phyloP scores from a whole-genome alignment of 306 rosid species.

The Dicorynia guianensis region DNA sequence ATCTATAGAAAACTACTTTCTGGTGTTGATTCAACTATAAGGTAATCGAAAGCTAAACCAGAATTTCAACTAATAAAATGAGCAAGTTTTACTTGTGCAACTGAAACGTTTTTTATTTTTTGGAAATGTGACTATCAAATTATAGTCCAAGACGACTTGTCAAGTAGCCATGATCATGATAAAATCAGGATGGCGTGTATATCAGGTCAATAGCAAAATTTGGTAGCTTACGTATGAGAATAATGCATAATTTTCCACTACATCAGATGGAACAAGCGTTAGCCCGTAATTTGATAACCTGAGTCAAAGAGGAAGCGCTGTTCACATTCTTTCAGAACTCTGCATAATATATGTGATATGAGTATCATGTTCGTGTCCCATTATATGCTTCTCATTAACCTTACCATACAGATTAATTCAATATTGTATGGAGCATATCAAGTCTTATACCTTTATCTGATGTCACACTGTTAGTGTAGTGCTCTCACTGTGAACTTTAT shows the following conservation, averaged over 20 bases:
- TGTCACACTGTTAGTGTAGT: constrained; percentile 45
- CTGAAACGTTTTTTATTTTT: no score
- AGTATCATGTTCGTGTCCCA: no score
- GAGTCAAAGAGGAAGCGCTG: constrained; percentile 13
- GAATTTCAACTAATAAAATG: no score
- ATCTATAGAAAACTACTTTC: no score
- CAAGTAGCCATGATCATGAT: constrained; percentile 16
- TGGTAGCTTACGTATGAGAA: constrained; percentile 13
- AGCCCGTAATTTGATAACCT: constrained; percentile 23
- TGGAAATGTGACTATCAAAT: background rate
- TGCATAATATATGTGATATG: background rate
- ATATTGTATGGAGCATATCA: constrained; percentile 38
- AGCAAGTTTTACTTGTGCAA: no score
- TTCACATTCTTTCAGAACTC: constrained; percentile 22
- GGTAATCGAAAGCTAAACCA: no score
- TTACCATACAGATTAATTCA: constrained; percentile 9
- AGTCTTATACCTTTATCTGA: constrained; percentile 21
- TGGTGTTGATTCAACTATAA: no score
- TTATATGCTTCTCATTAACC: constrained; percentile 45
- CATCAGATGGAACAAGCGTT: constrained; percentile 14
- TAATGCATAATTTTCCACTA: constrained; percentile 37
- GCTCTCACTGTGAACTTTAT: constrained; percentile 40
- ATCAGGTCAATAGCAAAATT: constrained; percentile 10
- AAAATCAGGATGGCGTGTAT: constrained; percentile 31
- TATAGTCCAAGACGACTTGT: background rate